Evolutionary conservation across 352 stramenopile species (phyloP), one percentile per base, ranked within the genome.

Genomic region (Globisporangium okanoganense): DNA sequence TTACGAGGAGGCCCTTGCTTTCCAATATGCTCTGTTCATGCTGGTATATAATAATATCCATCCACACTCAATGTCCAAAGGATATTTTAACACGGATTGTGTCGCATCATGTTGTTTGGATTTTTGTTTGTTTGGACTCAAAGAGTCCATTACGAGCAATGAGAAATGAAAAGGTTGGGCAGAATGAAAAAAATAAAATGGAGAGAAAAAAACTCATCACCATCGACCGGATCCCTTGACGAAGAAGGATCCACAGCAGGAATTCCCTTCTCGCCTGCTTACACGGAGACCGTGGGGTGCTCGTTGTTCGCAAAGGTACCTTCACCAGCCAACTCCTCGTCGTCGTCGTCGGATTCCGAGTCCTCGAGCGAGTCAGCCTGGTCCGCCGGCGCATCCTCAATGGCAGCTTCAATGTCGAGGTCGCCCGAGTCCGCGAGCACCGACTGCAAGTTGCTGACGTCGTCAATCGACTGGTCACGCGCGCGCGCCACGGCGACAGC

Each of bases 281-380:
- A 56, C 40, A 64, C 58, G 67, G 70, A 75, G 58, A 79, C 69
- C 40, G 69, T 68, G 33, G 38, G 62, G 49, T 61, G 62, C 50
- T 58, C 43, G 38, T 73, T 65, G 68, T 88, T 90, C 35, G 71
- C 70, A 55, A 90, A 90, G 20, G 72, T 70, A 58, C 76, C 76
- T 66, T 92, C 76, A 43, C 74, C 75, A 40, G 72, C 62, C 73
- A 9, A 79, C 72, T 54, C 48, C 25, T 54, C 48, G 25, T 70
- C 66, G 22, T 69, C 70, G 27, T 79, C 66, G 50, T 82, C 67
- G 52, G 75, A 87, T 40, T 88, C 72, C 18, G 82, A 90, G 45
- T 78, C 73, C 12, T 71, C 63, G 35, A 88, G 57, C 35, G 70
- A 67, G 65, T 87, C 71, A 9, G 62, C 56, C 27, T 73, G 55